Base-by-base conservation (phyloP, 2,329 filamentous ascomycete species). In the Exserohilum turcica region DNA sequence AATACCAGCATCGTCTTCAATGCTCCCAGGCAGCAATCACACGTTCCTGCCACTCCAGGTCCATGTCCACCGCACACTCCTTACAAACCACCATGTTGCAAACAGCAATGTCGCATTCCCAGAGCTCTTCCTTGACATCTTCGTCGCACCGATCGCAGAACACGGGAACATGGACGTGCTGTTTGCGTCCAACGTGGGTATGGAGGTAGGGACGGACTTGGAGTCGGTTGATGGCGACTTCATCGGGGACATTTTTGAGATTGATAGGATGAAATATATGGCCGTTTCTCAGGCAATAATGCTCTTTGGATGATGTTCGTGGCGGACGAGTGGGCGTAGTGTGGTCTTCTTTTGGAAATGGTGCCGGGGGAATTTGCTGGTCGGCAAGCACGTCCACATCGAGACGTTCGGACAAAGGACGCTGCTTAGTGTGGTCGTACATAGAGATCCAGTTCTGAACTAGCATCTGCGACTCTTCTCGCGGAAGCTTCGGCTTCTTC, bases 181-280 rank as follows among this genome's bases (percentile, higher is more conserved):
- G 56, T 39, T 45, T 60, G 21, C 40, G 15, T 2, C 61, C 63
- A 1, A 39, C 21, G 18, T 29, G 35, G 4, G 59, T 61, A 9
- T 48, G 43, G 3, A 63, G 27, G 18, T 61, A 66, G 6, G 61
- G 58, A 2, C 59, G 53, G 2, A 64, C 60, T 27, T 56, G 56
- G 12, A 66, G 16, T 8, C 32, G 47, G 42, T 66, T 66, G 48
- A 66, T 49, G 15, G 32, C n/a, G 2, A 55, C 42, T 18, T 54
- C 38, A 12, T 66, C 58, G 9, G 62, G 63, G 3, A 65, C 55
- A 0, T 32, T 36, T n/a, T 56, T 53, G 21, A 67, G 42, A 16
- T 63, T 45, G 24, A 65, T 42, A 0, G 56, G 54, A 36, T 54
- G 58, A 32, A 68, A 66, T 12, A 62, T 52, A 29, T 70, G 67